Evolutionary conservation across 2,329 filamentous ascomycete genomes (phyloP).

Genomic region (Knoxdaviesia capensis): DNA sequence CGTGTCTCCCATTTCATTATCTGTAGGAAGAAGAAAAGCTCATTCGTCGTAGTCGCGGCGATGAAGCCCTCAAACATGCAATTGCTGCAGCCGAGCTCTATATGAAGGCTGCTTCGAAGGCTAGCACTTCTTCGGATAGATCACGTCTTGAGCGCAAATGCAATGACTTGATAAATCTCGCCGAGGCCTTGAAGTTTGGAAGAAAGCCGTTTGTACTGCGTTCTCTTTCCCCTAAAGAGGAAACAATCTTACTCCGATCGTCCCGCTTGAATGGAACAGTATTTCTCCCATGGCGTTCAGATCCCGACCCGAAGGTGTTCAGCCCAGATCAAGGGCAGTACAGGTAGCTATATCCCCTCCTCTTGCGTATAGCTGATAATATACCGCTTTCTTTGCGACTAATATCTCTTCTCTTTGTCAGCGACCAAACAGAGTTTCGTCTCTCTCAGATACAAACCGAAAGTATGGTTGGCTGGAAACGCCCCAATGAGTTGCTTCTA

Average conservation of each 20-base stretch:
- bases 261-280: too few species aligned
- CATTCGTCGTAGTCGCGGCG: slow-evolving; percentile 13
- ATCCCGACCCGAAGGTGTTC: slow-evolving; percentile 13
- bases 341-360: slow-evolving; percentile 26
- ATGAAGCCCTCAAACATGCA: slow-evolving; percentile 50
- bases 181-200: slow-evolving; percentile 51
- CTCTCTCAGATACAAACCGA: slow-evolving; percentile 55
- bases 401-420: slow-evolving; percentile 13
- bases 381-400: neutral
- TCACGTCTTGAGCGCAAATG: slow-evolving; percentile 47
- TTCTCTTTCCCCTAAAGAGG: neutral
- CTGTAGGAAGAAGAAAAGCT: slow-evolving; percentile 16
- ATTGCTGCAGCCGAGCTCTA: slow-evolving; percentile 65
- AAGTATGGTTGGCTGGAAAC: slow-evolving; percentile 70
- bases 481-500: slow-evolving; percentile 47
- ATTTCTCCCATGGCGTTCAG: slow-evolving; percentile 9
- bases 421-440: slow-evolving; percentile 47
- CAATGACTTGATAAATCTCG: slow-evolving; percentile 46
- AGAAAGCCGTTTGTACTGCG: neutral
- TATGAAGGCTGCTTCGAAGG: slow-evolving; percentile 51
- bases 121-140: slow-evolving; percentile 41
- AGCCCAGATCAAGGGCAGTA: slow-evolving; percentile 31
- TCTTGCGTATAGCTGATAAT: neutral
- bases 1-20: neutral
- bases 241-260: too few species aligned